Percentiles rank a stretch among this genome's conserved stretches.
phyloP scores from a whole-genome alignment of 345 rosid genomes.

The Hypericum perforatum region DNA sequence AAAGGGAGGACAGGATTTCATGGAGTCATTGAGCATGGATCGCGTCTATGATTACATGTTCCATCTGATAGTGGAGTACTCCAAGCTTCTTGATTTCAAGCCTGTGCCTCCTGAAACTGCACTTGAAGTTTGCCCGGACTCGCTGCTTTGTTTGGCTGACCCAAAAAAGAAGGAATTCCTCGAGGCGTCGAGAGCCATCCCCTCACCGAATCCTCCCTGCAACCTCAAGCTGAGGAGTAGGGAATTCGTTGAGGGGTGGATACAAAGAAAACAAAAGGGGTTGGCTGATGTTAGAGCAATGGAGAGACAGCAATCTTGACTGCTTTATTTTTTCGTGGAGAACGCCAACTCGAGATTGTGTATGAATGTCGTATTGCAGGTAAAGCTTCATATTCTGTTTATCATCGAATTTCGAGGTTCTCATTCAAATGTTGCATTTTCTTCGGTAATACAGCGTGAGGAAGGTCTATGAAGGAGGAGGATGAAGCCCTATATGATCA shows the following conservation, averaged over 20 bases:
- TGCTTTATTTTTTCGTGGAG: too few relatives aligned
- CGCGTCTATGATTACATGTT: conserved; percentile 77
- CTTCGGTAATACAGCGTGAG: too few relatives aligned
- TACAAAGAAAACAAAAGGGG: conserved; percentile 31
- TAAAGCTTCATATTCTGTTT: too few relatives aligned
- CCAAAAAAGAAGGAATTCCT: conserved; percentile 41
- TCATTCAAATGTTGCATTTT: too few relatives aligned
- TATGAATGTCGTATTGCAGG: too few relatives aligned
- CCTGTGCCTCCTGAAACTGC: conserved; percentile 65
- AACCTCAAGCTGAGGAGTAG: conserved; percentile 27
- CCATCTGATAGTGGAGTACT: conserved; percentile 63
- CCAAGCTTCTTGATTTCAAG: conserved; percentile 66
- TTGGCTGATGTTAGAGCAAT: conserved; percentile 34
- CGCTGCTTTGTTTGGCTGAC: conserved; percentile 72
- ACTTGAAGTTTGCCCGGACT: conserved; percentile 52
- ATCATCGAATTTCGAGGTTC: too few relatives aligned
- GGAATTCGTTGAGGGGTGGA: conserved; percentile 26
- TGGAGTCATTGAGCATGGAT: conserved; percentile 64
- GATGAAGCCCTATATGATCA: too few relatives aligned
- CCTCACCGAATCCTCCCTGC: conserved; percentile 45
- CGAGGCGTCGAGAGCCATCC: conserved; percentile 28
- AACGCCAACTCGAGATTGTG: too few relatives aligned
- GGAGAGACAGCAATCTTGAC: conserved; percentile 14
- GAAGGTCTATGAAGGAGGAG: too few relatives aligned
- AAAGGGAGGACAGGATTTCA: conserved; percentile 57